phyloP scores from a whole-genome alignment of 805 yeast species.

The Ogataea minuta region DNA sequence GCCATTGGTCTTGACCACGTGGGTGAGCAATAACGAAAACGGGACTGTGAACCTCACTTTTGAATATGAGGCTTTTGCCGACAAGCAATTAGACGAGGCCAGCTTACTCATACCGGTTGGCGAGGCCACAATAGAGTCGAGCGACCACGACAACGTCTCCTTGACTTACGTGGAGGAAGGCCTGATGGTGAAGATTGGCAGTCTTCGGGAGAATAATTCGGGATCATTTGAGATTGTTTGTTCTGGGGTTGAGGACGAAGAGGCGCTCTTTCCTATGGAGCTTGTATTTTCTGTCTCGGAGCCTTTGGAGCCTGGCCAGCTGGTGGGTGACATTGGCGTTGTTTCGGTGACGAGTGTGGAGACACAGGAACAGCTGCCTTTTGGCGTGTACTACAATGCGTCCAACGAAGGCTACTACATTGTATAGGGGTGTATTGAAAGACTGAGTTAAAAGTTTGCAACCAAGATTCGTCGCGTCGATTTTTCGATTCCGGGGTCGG shows the following conservation, averaged over 20 bases:
- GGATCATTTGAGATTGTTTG: slow-evolving; percentile 82
- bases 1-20: slow-evolving; percentile 77
- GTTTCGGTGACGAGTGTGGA: slow-evolving; percentile 57
- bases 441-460: background rate
- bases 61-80: slow-evolving; percentile 75
- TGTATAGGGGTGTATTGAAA: slow-evolving; percentile 24
- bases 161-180: slow-evolving; percentile 67
- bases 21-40: slow-evolving; percentile 70
- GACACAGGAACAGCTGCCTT: slow-evolving; percentile 53
- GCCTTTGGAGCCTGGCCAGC: slow-evolving; percentile 25
- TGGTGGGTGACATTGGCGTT: slow-evolving; percentile 62
- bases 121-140: slow-evolving; percentile 51
- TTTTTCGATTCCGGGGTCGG: slow-evolving; percentile 12
- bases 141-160: slow-evolving; percentile 53
- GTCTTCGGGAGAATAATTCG: slow-evolving; percentile 45
- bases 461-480: background rate
- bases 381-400: slow-evolving; percentile 59
- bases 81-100: slow-evolving; percentile 51
- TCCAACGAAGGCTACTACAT: slow-evolving; percentile 59
- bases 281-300: slow-evolving; percentile 53
- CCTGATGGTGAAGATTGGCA: slow-evolving; percentile 59
- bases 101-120: slow-evolving; percentile 63
- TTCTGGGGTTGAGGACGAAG: slow-evolving; percentile 68
- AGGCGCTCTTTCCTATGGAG: slow-evolving; percentile 84
- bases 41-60: slow-evolving; percentile 71